A percentile compares a stretch with the other conserved stretches of the same genome.
These are phyloP conservation scores for Flaveria linearis DNA, from an alignment of 129 eudicot genomes.

Conservation along the genomic window DNA sequence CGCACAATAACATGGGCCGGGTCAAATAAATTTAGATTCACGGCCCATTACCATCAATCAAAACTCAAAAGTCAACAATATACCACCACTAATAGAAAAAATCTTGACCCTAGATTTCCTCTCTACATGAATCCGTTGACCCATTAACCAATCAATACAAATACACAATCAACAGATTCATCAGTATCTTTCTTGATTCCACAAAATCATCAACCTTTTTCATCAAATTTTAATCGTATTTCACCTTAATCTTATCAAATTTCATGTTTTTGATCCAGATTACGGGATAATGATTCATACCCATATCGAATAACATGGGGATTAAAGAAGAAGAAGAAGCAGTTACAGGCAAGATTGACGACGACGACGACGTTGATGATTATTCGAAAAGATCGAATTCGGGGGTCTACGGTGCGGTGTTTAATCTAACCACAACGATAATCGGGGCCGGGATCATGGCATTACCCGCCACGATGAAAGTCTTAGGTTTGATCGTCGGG, in stretches of 20 bases:
- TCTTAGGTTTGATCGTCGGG: slow-evolving; percentile 67
- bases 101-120: not conserved
- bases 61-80: not conserved
- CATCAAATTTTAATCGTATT: not conserved
- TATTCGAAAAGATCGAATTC: slow-evolving; percentile 36
- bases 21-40: not conserved
- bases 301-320: slow-evolving; percentile 7
- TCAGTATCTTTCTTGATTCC: slow-evolving; percentile 12
- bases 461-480: slow-evolving; percentile 92
- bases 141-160: not conserved
- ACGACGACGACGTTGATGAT: slow-evolving; percentile 6
- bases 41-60: slow-evolving; percentile 2
- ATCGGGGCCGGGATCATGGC: slow-evolving; percentile 99
- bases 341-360: not conserved
- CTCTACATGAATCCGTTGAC: not conserved
- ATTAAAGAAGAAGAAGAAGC: not conserved
- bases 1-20: slow-evolving; percentile 4
- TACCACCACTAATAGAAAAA: not conserved
- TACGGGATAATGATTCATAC: slow-evolving; percentile 1
- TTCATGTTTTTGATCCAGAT: not conserved
- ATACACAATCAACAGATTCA: not conserved
- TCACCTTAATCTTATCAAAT: not conserved
- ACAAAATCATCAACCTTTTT: not conserved
- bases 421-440: slow-evolving; percentile 74
- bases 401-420: slow-evolving; percentile 73